phyloP scores from a whole-genome alignment of 352 stramenopile species.

The Plasmopara viticola region DNA sequence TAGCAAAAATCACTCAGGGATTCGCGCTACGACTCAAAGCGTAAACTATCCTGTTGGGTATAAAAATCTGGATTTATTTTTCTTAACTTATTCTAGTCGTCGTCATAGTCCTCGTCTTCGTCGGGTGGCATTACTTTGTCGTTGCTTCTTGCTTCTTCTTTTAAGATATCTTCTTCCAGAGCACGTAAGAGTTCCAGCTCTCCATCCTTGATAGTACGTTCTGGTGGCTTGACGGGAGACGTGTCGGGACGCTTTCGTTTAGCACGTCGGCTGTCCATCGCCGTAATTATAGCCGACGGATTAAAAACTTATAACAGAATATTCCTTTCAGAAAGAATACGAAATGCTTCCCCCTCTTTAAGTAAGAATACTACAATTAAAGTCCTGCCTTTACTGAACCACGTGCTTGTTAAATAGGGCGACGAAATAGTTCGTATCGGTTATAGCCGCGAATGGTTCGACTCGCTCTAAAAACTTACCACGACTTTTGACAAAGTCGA shows the following conservation, averaged over 20 bases:
- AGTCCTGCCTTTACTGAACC: too few species aligned
- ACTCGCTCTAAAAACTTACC: constrained; percentile 61
- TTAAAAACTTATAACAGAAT: neutral
- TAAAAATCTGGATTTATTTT: constrained; percentile 1
- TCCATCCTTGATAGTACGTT: constrained; percentile 5
- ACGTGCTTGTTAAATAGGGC: constrained; percentile 34
- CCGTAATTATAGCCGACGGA: neutral
- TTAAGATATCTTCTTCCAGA: constrained; percentile 30
- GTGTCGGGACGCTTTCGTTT: constrained; percentile 2
- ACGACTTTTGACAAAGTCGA: constrained; percentile 52
- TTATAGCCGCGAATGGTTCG: constrained; percentile 78
- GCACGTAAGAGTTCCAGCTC: constrained; percentile 29
- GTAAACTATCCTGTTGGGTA: neutral
- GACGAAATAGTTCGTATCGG: constrained; percentile 69
- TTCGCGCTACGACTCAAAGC: too few species aligned
- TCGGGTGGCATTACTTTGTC: constrained; percentile 6
- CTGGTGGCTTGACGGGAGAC: constrained; percentile 1
- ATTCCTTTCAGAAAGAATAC: neutral
- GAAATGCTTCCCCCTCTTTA: too few species aligned
- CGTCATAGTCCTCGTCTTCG: constrained; percentile 29
- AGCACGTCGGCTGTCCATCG: neutral
- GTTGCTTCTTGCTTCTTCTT: constrained; percentile 15
- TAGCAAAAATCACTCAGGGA: too few species aligned
- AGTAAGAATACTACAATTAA: too few species aligned
- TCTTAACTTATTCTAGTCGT: constrained; percentile 27